A percentile compares a stretch with the other conserved stretches of the same genome.
Conservation (phyloP, 306 rosid species). For the Cucurbita argyrosperma region DNA sequence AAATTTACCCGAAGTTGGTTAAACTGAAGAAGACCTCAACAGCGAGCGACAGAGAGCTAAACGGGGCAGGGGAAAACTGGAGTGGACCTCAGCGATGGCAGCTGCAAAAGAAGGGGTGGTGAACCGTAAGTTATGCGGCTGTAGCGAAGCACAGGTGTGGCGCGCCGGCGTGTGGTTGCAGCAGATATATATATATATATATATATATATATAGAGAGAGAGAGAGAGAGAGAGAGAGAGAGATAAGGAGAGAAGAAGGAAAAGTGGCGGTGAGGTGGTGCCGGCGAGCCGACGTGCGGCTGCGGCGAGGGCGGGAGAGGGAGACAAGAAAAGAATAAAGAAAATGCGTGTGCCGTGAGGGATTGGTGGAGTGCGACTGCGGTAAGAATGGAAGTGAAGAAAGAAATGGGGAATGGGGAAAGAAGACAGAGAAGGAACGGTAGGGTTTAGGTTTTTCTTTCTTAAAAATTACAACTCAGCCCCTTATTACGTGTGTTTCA, state of each 20-base stretch:
- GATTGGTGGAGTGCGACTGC: not conserved
- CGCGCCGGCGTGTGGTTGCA: not conserved
- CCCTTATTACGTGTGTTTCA: no score
- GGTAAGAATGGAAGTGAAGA: not conserved
- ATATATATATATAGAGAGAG: no score
- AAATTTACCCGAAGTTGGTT: not conserved
- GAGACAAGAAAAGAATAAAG: no score
- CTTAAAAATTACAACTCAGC: not conserved
- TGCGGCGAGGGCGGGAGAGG: not conserved
- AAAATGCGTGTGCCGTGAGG: no score
- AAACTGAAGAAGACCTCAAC: not conserved
- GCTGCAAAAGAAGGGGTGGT: not conserved
- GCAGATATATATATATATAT: no score
- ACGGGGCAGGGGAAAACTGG: not conserved
- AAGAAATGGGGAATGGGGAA: not conserved
- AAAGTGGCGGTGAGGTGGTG: not conserved
- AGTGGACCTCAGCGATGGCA: not conserved
- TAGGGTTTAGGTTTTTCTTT: not conserved
- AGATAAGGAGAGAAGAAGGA: not conserved
- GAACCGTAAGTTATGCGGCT: not conserved
- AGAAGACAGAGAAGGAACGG: not conserved
- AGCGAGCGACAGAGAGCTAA: not conserved
- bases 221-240: not conserved
- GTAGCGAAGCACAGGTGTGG: not conserved
- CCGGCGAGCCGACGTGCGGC: not conserved